phyloP scores from a whole-genome alignment of 305 asterid species.

The Ilex paraguariensis region DNA sequence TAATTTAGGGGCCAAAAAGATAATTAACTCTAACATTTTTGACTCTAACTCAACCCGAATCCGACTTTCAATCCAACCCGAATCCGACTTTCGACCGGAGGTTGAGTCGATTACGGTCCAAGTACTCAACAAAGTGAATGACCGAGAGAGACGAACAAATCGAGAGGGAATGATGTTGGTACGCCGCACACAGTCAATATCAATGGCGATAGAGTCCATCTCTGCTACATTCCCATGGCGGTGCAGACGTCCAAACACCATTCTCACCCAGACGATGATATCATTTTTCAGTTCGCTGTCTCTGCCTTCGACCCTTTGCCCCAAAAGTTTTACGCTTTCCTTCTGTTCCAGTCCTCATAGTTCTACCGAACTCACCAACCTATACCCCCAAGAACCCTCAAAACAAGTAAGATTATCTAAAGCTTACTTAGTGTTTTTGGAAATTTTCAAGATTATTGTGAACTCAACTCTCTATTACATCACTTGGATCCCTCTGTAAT shows the following conservation, averaged over 20 bases:
- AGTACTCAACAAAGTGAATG: too few relatives aligned
- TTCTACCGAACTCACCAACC: slow-evolving; percentile 20
- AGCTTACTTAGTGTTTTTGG: too few relatives aligned
- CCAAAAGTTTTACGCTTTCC: slow-evolving; percentile 18
- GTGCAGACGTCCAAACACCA: slow-evolving; percentile 17
- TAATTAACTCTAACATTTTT: too few relatives aligned
- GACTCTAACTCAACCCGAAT: too few relatives aligned
- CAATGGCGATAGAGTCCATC: slow-evolving; percentile 12
- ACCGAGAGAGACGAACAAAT: too few relatives aligned
- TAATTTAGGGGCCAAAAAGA: too few relatives aligned
- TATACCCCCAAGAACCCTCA: slow-evolving; percentile 15
- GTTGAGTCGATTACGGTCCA: too few relatives aligned
- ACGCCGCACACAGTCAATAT: slow-evolving; percentile 26
- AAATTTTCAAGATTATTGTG: not conserved
- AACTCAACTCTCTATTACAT: not conserved
- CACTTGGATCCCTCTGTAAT: not conserved
- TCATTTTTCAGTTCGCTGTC: slow-evolving; percentile 11
- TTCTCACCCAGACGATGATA: slow-evolving; percentile 11
- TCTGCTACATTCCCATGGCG: slow-evolving; percentile 16
- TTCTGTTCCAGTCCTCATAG: slow-evolving; percentile 15
- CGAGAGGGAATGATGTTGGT: slow-evolving; percentile 15
- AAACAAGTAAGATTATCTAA: slow-evolving; percentile 28
- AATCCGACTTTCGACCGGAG: too few relatives aligned
- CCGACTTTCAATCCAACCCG: too few relatives aligned
- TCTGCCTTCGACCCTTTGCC: slow-evolving; percentile 18